Conservation (phyloP, 768 basidiomycete species). For the Podaxis sp. region DNA sequence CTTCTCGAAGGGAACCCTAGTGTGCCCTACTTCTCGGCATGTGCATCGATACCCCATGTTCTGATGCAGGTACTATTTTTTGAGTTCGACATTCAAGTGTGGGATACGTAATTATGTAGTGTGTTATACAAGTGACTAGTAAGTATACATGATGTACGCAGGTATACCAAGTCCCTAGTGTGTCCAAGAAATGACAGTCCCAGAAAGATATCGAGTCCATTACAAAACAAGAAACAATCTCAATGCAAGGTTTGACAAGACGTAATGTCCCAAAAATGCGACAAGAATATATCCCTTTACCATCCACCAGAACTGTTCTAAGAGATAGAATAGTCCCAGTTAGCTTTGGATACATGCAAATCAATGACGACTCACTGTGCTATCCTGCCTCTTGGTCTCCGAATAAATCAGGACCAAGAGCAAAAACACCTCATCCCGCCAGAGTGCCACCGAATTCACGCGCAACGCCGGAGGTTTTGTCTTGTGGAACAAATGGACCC, state of each 20-base stretch:
- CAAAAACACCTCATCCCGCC: slow-evolving; percentile 39
- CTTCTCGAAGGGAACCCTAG: background rate
- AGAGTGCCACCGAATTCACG: slow-evolving; percentile 37
- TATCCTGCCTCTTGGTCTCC: slow-evolving; percentile 38
- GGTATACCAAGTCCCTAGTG: background rate
- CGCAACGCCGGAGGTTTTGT: slow-evolving; percentile 36
- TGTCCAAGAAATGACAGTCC: background rate
- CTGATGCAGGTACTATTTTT: background rate
- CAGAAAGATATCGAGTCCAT: background rate
- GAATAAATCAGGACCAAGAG: slow-evolving; percentile 37
- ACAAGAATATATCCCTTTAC: background rate
- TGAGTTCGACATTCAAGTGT: background rate
- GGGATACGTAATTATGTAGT: background rate
- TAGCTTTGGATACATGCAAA: slow-evolving; percentile 8
- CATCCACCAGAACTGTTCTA: slow-evolving; percentile 13
- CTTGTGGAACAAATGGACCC: slow-evolving; percentile 50
- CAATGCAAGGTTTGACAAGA: background rate
- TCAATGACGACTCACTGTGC: slow-evolving; percentile 26
- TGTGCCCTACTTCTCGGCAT: background rate
- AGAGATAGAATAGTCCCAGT: too few species aligned
- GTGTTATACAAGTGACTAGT: background rate
- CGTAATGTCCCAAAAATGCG: background rate
- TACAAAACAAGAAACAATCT: background rate
- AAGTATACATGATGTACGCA: background rate
- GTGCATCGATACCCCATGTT: background rate